These are phyloP conservation scores for Alternaria angustiovoidea DNA, from an alignment of 2,329 filamentous ascomycete genomes.

Conservation along the genomic window DNA sequence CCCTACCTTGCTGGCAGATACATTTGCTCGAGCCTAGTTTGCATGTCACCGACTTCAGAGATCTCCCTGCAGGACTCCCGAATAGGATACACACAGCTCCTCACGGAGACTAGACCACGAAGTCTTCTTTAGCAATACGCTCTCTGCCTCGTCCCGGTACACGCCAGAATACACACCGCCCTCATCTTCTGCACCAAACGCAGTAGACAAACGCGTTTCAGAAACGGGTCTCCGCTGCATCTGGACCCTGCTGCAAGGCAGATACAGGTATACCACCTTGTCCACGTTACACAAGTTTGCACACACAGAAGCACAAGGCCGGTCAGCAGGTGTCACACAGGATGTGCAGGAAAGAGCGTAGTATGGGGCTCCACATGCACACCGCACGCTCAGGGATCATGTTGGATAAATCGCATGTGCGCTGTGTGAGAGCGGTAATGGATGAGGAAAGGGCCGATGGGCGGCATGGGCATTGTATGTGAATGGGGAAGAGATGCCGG, in stretches of 20 bases:
- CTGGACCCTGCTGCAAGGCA: constrained; percentile 8
- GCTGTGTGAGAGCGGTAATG: background rate
- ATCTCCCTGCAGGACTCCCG: background rate
- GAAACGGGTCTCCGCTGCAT: constrained; percentile 2
- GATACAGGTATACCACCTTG: background rate
- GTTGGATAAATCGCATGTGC: background rate
- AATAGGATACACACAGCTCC: background rate
- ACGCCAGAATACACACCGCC: constrained; percentile 10
- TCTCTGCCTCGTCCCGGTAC: background rate
- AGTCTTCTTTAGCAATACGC: background rate
- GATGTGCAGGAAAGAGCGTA: background rate
- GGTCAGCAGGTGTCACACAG: constrained; percentile 5
- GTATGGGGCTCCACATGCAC: constrained; percentile 1
- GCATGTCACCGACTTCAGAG: background rate
- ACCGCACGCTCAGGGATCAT: background rate
- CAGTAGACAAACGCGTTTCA: constrained; percentile 11
- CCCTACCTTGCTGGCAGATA: background rate
- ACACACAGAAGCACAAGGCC: constrained; percentile 2
- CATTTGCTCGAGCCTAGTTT: constrained; percentile 1
- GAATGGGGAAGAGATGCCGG: background rate
- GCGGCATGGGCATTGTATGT: constrained; percentile 2
- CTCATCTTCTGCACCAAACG: background rate
- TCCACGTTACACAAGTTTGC: constrained; percentile 1
- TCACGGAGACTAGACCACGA: background rate
- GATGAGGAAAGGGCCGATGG: background rate